A percentile compares a stretch with the other conserved stretches of the same genome.
Conservation (phyloP, 2,329 filamentous ascomycete genomes). For the Cercospora nicotianae region DNA sequence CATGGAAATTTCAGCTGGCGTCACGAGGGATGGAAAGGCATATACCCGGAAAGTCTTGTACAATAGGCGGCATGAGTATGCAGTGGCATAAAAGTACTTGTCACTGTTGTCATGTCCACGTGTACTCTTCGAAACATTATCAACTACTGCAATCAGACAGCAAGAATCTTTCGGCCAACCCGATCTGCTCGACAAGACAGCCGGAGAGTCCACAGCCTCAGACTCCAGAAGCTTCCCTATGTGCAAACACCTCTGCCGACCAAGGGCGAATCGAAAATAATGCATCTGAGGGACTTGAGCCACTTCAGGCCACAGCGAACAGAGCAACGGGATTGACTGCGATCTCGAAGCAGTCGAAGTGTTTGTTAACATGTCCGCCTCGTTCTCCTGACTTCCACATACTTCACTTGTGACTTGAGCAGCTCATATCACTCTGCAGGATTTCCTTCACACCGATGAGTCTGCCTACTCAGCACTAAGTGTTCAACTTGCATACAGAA, state of each 20-base stretch:
- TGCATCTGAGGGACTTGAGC: too few species aligned
- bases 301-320: background rate
- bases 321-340: background rate
- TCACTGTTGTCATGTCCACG: background rate
- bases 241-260: too few species aligned
- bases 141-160: background rate
- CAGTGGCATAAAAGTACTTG: background rate
- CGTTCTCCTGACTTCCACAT: background rate
- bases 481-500: too few species aligned
- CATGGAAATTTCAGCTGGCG: too few species aligned
- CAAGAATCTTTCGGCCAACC: too few species aligned
- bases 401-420: background rate
- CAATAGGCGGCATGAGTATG: background rate
- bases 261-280: too few species aligned
- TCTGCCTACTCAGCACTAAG: too few species aligned
- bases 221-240: too few species aligned
- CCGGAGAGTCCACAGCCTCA: too few species aligned
- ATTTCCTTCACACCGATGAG: too few species aligned
- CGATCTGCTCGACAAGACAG: too few species aligned
- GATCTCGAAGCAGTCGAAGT: background rate
- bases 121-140: background rate
- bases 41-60: background rate
- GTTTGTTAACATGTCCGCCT: background rate
- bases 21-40: background rate
- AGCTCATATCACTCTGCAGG: too few species aligned